Conservation (phyloP, 352 stramenopile genomes). For the Globisporangium nagaii region DNA sequence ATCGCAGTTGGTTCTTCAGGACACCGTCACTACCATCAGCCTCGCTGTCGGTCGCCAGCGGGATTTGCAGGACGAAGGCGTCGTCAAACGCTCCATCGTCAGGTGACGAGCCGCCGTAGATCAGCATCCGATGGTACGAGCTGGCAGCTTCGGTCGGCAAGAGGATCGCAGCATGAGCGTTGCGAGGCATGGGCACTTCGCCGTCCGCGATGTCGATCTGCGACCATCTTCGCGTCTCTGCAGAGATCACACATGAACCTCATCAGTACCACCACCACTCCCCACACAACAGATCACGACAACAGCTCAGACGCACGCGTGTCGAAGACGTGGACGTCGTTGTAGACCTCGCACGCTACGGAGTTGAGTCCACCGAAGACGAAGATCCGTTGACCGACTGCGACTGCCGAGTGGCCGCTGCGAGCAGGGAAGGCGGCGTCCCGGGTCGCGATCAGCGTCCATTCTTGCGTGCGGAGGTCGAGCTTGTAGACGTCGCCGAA, state of each 20-base stretch:
- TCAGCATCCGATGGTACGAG: constrained; percentile 25
- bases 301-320: constrained; percentile 16
- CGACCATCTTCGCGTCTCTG: constrained; percentile 25
- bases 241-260: not conserved
- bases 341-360: constrained; percentile 35
- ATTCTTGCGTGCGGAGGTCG: constrained; percentile 29
- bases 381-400: constrained; percentile 30
- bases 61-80: constrained; percentile 43
- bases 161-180: constrained; percentile 48
- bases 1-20: constrained; percentile 12
- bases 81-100: constrained; percentile 46
- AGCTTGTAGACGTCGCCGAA: constrained; percentile 52
- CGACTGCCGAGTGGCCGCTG: constrained; percentile 59
- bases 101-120: constrained; percentile 61
- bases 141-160: constrained; percentile 10
- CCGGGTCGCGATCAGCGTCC: constrained; percentile 16
- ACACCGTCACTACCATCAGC: no score
- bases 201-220: constrained; percentile 22
- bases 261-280: no score
- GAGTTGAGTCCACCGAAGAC: constrained; percentile 66
- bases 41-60: not conserved
- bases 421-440: constrained; percentile 26
- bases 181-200: constrained; percentile 33
- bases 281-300: no score
- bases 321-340: constrained; percentile 50